A percentile compares a stretch with the other conserved stretches of the same genome.
phyloP scores from a whole-genome alignment of 768 basidiomycete genomes.

The Brasilioporus rufonigricans region DNA sequence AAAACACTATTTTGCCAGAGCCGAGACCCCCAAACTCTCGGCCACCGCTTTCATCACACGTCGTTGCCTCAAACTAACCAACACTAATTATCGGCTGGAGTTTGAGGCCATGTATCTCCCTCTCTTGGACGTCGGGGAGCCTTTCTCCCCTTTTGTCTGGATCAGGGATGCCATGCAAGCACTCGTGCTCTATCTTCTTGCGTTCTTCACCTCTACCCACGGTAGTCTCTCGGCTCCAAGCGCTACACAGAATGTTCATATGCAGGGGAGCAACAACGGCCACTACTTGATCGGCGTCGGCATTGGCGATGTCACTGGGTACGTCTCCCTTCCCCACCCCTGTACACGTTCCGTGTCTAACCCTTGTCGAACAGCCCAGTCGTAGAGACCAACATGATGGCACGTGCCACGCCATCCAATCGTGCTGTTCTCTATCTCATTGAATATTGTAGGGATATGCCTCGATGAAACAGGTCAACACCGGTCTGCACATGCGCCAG shows the following conservation, averaged over 20 bases:
- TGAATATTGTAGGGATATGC: slow-evolving; percentile 58
- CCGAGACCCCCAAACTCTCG: too few relatives aligned
- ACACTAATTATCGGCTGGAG: too few relatives aligned
- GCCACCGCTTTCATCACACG: too few relatives aligned
- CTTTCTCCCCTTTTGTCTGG: slow-evolving; percentile 16
- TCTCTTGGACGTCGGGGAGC: slow-evolving; percentile 12
- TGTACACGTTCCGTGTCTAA: neutral
- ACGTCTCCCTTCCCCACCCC: slow-evolving; percentile 13
- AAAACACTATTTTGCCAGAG: too few relatives aligned
- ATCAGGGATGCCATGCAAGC: slow-evolving; percentile 38
- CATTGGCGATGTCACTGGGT: slow-evolving; percentile 76
- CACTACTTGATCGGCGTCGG: slow-evolving; percentile 28
- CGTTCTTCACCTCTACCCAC: slow-evolving; percentile 38
- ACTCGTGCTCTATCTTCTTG: slow-evolving; percentile 42
- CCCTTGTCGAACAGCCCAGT: slow-evolving; percentile 52
- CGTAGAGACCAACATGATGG: slow-evolving; percentile 86
- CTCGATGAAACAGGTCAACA: slow-evolving; percentile 59
- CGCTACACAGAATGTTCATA: neutral
- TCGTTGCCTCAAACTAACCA: too few relatives aligned
- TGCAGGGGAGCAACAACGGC: slow-evolving; percentile 7
- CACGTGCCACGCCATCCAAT: slow-evolving; percentile 22
- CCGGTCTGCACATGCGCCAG: slow-evolving; percentile 77
- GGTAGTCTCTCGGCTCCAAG: slow-evolving; percentile 32
- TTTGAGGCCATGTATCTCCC: slow-evolving; percentile 27
- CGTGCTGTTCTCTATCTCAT: neutral